These are phyloP conservation scores for Limonium bicolor DNA, from an alignment of 148 eudicot species.

Conservation along the genomic window DNA sequence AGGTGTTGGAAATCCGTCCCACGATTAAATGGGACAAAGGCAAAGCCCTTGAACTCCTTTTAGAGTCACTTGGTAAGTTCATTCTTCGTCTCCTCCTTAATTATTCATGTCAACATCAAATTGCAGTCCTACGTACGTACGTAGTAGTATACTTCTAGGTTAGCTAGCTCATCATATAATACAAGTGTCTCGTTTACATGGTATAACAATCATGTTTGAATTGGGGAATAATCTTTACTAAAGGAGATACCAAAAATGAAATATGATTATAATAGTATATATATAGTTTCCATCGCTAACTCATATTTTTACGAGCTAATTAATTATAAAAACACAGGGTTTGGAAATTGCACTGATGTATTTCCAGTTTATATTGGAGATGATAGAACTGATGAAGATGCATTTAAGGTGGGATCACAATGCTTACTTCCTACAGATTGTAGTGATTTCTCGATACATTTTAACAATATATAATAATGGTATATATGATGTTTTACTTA, in stretches of 20 bases:
- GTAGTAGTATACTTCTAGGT: background rate
- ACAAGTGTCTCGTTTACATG: too few species aligned
- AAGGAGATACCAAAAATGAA: too few species aligned
- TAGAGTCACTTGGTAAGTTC: constrained; percentile 20
- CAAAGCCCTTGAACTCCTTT: constrained; percentile 72
- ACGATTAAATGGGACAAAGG: constrained; percentile 95
- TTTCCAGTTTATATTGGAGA: constrained; percentile 58
- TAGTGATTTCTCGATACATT: too few species aligned
- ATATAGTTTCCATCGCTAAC: too few species aligned
- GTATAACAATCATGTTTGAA: too few species aligned
- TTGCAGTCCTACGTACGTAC: background rate
- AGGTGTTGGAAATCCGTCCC: constrained; percentile 90
- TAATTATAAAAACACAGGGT: constrained; percentile 24
- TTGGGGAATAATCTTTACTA: too few species aligned
- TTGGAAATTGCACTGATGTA: constrained; percentile 27
- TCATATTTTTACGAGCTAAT: too few species aligned
- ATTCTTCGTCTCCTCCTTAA: background rate
- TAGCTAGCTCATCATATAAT: too few species aligned
- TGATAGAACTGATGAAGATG: constrained; percentile 71
- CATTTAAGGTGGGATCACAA: constrained; percentile 76
- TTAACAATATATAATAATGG: too few species aligned
- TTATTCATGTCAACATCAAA: background rate
- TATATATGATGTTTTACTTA: too few species aligned
- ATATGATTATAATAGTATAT: too few species aligned
- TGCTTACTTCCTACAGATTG: too few species aligned